These are phyloP conservation scores for Leptomonas seymouri DNA, from an alignment of 208 protist genomes.

Conservation along the genomic window DNA sequence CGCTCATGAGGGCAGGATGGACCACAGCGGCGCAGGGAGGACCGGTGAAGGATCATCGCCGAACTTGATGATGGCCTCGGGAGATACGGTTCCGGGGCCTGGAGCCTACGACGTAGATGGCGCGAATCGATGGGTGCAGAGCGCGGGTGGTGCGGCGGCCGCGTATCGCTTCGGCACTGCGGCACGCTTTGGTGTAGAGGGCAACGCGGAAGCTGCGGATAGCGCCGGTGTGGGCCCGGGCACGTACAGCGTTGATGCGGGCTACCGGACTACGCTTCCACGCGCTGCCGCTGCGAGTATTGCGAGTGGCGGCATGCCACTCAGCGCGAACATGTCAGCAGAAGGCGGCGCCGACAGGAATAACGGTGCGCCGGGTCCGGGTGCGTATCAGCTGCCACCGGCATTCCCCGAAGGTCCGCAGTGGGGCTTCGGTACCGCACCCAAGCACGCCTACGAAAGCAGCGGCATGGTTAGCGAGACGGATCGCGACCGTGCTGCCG, in stretches of 20 bases:
- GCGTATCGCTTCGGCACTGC: slow-evolving; percentile 12
- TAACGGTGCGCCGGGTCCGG: neutral
- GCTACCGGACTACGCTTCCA: too few species aligned
- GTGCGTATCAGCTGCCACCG: slow-evolving; percentile 25
- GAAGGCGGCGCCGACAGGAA: neutral
- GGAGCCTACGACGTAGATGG: slow-evolving; percentile 48
- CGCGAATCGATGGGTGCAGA: slow-evolving; percentile 4
- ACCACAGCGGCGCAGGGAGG: neutral
- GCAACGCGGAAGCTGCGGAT: neutral
- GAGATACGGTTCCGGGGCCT: slow-evolving; percentile 38
- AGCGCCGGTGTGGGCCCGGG: slow-evolving; percentile 47
- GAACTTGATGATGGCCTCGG: neutral
- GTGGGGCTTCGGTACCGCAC: slow-evolving; percentile 32
- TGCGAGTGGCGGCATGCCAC: slow-evolving; percentile 3
- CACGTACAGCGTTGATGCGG: slow-evolving; percentile 42
- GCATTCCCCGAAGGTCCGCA: slow-evolving; percentile 30
- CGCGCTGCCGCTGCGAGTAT: too few species aligned
- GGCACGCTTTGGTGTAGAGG: neutral
- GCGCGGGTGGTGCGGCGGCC: neutral
- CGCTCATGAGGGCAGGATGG: neutral
- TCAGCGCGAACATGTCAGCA: slow-evolving; percentile 13
- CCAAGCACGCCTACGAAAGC: neutral
- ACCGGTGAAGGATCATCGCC: neutral
- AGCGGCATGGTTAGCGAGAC: too few species aligned
- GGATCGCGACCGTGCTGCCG: neutral